These are phyloP conservation scores for Scytalidium sp. DNA, from an alignment of 2,329 filamentous ascomycete genomes.

Conservation along the genomic window DNA sequence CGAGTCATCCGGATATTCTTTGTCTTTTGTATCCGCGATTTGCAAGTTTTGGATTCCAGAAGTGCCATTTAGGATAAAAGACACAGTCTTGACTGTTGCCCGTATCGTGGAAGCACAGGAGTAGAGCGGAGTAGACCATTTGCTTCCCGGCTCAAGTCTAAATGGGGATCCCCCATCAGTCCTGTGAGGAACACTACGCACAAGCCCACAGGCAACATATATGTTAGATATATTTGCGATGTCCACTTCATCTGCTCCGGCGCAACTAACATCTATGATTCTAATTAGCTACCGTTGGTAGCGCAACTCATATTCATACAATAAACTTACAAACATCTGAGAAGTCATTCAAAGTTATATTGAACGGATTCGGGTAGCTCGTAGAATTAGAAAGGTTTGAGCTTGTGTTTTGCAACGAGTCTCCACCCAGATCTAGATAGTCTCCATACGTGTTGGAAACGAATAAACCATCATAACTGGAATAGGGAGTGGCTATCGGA, in stretches of 20 bases:
- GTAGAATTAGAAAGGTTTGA: too few relatives aligned
- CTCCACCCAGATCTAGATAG: conserved; percentile 5
- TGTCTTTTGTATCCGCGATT: conserved; percentile 32
- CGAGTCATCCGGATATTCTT: conserved; percentile 19
- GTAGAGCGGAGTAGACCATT: conserved; percentile 41
- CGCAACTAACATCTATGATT: conserved; percentile 21
- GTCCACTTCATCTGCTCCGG: conserved; percentile 28
- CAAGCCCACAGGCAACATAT: conserved; percentile 34
- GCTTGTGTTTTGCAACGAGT: not conserved
- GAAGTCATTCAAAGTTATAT: conserved; percentile 24
- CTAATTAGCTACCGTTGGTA: too few relatives aligned
- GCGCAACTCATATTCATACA: too few relatives aligned
- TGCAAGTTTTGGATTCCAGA: conserved; percentile 20
- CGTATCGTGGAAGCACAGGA: conserved; percentile 6
- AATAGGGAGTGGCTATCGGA: not conserved
- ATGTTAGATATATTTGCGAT: conserved; percentile 40
- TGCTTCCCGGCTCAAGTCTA: conserved; percentile 23
- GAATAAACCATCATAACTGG: conserved; percentile 6
- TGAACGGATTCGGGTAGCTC: conserved; percentile 31
- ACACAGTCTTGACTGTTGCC: conserved; percentile 1
- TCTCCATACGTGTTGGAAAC: conserved; percentile 5
- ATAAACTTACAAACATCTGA: conserved; percentile 15
- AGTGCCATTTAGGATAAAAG: not conserved
- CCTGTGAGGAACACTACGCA: conserved; percentile 36
- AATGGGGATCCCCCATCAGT: conserved; percentile 30